Base-by-base conservation (phyloP, 1,139 yeast species). In the Scheffersomyces segobiensis region DNA sequence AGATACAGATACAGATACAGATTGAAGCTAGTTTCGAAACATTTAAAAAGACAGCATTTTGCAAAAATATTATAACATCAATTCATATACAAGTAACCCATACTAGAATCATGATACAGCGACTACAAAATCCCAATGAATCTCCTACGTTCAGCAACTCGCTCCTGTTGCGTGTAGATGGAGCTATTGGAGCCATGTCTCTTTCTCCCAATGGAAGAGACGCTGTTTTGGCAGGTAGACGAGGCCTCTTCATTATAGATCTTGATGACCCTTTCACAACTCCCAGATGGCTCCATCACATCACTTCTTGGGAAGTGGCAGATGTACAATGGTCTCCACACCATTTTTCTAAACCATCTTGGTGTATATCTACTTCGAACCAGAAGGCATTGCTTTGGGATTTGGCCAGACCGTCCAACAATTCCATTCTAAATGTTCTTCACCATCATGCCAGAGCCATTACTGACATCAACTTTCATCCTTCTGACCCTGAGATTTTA, bases 281-380 rank as follows among this genome's bases (percentile, higher is more conserved):
- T 0, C 99, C 99, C 0, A 78, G 99, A 59, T 91, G 96, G 93
- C 82, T 95, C 32, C 96, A 88, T 58, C 98, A 95, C 69, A 81
- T 87, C 46, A 93, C 98, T 0, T 88, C 97, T 0, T 96, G 99
- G 99, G 98, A 95, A 72, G 99, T 95, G 1, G 98, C 99, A 0
- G 98, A 95, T 71, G 98, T 93, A 0, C 98, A 95, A 71, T 95
- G 99, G 98, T 91, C 96, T 3, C 98, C 98, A 0, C 84, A 80
- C 59, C 96, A 92, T 69, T 80, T 83, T 12, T 81, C 87, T 0
- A 90, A 90, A 62, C 96, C 97, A 0, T 82, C 89, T 19, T 93
- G 98, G 97, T 93, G 96, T 56, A 89, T 93, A 0, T 91, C 97
- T 0, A 93, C 98, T 0, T 90, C 97, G 1, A 95, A 95, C 71